Conservation (phyloP, 2,329 filamentous ascomycete genomes). For the Sodiomyces alkalinus region DNA sequence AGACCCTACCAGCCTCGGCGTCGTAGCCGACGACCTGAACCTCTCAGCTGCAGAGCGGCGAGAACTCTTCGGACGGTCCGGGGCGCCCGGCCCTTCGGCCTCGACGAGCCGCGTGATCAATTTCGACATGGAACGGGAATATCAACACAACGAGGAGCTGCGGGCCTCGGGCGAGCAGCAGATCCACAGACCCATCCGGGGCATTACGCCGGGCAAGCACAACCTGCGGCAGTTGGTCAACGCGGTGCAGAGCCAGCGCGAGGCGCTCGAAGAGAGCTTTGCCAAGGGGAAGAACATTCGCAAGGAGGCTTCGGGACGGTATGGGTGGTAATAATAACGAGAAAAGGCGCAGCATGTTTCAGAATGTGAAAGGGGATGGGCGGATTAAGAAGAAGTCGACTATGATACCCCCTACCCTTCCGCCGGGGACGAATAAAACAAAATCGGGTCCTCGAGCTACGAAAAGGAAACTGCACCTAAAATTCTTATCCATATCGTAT, state of each 20-base stretch:
- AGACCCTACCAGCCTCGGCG: conserved; percentile 46
- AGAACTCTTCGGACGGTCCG: conserved; percentile 67
- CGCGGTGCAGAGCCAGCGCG: conserved; percentile 66
- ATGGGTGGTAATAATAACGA: conserved; percentile 67
- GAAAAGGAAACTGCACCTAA: too few relatives aligned
- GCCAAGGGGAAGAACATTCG: conserved; percentile 65
- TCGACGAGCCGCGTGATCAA: conserved; percentile 57
- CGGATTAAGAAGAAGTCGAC: not conserved
- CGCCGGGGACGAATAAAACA: too few relatives aligned
- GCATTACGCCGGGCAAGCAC: conserved; percentile 78
- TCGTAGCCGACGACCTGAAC: conserved; percentile 63
- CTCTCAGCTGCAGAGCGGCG: conserved; percentile 62
- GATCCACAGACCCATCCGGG: conserved; percentile 67
- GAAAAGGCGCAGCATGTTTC: too few relatives aligned
- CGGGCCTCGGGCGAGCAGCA: conserved; percentile 55
- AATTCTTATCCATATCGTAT: too few relatives aligned
- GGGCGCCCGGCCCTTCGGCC: conserved; percentile 18
- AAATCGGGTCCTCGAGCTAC: too few relatives aligned
- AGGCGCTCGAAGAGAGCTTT: conserved; percentile 86
- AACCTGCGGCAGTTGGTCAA: conserved; percentile 77
- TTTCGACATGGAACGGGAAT: conserved; percentile 83
- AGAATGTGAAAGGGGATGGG: too few relatives aligned
- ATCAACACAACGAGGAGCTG: conserved; percentile 67
- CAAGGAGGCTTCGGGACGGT: conserved; percentile 65
- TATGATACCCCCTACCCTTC: too few relatives aligned